A percentile compares a stretch with the other conserved stretches of the same genome.
These are phyloP conservation scores for Yamadazyma philogaea DNA, from an alignment of 805 yeast genomes.

Conservation along the genomic window DNA sequence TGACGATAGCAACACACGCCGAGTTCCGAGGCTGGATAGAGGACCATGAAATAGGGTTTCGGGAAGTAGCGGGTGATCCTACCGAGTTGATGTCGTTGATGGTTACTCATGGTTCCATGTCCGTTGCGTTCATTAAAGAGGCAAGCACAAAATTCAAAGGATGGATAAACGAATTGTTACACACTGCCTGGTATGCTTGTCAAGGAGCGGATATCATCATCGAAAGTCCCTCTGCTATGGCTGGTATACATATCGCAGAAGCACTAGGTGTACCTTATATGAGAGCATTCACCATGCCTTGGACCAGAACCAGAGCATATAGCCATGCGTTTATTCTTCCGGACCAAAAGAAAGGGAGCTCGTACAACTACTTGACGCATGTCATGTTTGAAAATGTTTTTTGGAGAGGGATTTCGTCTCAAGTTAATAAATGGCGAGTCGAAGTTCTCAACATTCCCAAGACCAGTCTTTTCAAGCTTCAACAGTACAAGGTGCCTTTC, in stretches of 20 bases:
- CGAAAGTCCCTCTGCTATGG: constrained; percentile 96
- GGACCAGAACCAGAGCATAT: constrained; percentile 94
- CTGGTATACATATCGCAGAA: constrained; percentile 93
- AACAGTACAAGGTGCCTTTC: constrained; percentile 80
- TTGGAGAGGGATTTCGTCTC: constrained; percentile 89
- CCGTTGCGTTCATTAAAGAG: constrained; percentile 76
- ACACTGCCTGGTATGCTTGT: constrained; percentile 83
- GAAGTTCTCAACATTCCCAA: constrained; percentile 60
- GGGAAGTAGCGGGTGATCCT: constrained; percentile 86
- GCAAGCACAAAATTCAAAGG: constrained; percentile 75
- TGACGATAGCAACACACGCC: constrained; percentile 78
- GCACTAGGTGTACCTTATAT: constrained; percentile 85
- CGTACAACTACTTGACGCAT: constrained; percentile 88
- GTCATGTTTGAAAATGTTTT: constrained; percentile 89
- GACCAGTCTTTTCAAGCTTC: constrained; percentile 68
- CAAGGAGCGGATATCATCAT: constrained; percentile 77
- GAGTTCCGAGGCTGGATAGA: constrained; percentile 80
- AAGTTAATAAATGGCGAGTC: constrained; percentile 84
- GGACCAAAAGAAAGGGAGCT: constrained; percentile 88
- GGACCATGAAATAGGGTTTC: constrained; percentile 63
- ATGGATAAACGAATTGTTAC: constrained; percentile 77
- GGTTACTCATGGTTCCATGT: constrained; percentile 88
- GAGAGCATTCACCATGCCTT: constrained; percentile 97
- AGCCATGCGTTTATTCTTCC: constrained; percentile 97
- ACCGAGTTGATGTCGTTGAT: constrained; percentile 86